Evolutionary conservation across 2,329 filamentous ascomycete genomes (phyloP).

Genomic region (Scorias spongiosa): DNA sequence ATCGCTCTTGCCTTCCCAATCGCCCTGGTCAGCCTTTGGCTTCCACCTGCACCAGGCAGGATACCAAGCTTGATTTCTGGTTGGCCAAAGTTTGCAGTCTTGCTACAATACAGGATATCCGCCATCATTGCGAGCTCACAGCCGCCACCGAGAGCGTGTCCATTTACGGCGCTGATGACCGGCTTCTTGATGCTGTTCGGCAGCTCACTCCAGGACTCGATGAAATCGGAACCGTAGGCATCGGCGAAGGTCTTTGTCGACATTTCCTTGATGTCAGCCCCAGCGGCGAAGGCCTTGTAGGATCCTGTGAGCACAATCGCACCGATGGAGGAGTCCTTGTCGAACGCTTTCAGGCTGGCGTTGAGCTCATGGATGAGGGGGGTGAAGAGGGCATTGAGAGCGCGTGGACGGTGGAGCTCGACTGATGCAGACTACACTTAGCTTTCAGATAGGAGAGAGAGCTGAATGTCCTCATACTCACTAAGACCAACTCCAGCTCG

Average conservation of each 20-base stretch:
- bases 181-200: constrained; percentile 80
- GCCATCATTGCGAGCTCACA: constrained; percentile 98
- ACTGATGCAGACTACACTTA: constrained; percentile 38
- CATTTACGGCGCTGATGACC: constrained; percentile 84
- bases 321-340: constrained; percentile 51
- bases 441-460: background rate
- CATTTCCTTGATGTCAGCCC: constrained; percentile 99
- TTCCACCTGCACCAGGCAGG: constrained; percentile 83
- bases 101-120: constrained; percentile 83
- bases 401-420: constrained; percentile 85
- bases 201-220: constrained; percentile 83
- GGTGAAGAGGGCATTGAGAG: constrained; percentile 83
- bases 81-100: constrained; percentile 80
- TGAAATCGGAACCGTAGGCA: constrained; percentile 83
- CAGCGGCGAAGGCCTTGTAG: constrained; percentile 81
- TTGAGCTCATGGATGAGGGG: constrained; percentile 86
- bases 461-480: constrained; percentile 28
- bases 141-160: constrained; percentile 84
- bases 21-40: constrained; percentile 67
- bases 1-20: constrained; percentile 61
- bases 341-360: constrained; percentile 55
- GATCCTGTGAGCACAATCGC: constrained; percentile 81
- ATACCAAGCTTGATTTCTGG: constrained; percentile 93
- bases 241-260: constrained; percentile 74
- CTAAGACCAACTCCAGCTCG: constrained; percentile 82